Conservation (phyloP, 306 rosid genomes). For the Prunus mongolica region DNA sequence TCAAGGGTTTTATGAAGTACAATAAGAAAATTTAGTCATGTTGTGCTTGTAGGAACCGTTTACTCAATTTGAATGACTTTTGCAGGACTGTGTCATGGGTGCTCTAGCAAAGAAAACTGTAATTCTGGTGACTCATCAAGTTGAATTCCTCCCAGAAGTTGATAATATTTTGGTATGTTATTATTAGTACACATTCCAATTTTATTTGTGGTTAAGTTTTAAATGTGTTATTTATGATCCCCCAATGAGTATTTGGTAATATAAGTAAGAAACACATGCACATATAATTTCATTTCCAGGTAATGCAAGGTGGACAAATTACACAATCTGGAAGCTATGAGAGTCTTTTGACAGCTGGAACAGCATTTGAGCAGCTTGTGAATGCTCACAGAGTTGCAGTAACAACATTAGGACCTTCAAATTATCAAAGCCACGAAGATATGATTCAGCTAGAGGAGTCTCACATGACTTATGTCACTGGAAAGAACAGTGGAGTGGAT, state of each 20-base stretch:
- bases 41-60: neutral
- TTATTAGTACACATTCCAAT: neutral
- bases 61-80: slow-evolving; percentile 1
- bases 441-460: slow-evolving; percentile 18
- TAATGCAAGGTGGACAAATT: slow-evolving; percentile 54
- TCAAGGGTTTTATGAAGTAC: neutral
- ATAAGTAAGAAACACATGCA: too few relatives aligned
- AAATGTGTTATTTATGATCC: neutral
- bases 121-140: slow-evolving; percentile 80
- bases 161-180: slow-evolving; percentile 59
- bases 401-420: slow-evolving; percentile 26
- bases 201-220: neutral
- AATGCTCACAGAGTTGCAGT: slow-evolving; percentile 64
- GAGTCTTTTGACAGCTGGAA: slow-evolving; percentile 55
- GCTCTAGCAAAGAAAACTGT: slow-evolving; percentile 61
- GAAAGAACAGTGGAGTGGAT: slow-evolving; percentile 32
- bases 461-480: slow-evolving; percentile 11
- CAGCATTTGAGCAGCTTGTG: slow-evolving; percentile 74
- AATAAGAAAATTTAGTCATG: neutral
- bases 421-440: slow-evolving; percentile 21
- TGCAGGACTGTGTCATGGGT: slow-evolving; percentile 72
- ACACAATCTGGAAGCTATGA: slow-evolving; percentile 68
- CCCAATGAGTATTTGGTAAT: neutral
- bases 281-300: slow-evolving; percentile 31
- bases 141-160: slow-evolving; percentile 65